These are phyloP conservation scores for Heritiera fomes DNA, from an alignment of 345 rosid genomes.

Conservation along the genomic window DNA sequence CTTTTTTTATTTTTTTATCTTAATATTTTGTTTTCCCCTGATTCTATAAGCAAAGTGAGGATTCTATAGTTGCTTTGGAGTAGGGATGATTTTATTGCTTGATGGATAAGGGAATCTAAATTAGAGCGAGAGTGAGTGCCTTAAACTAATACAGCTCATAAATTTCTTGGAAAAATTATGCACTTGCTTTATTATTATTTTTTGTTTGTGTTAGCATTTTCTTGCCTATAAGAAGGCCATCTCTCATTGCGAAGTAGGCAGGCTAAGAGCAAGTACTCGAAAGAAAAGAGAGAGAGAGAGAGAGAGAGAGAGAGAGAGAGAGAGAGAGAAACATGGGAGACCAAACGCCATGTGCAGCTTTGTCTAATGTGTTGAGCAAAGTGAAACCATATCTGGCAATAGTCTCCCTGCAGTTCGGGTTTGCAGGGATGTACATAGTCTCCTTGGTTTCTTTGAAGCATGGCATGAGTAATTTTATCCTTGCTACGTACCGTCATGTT, in stretches of 20 bases:
- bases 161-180: slow-evolving; percentile 23
- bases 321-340: slow-evolving; percentile 25
- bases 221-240: slow-evolving; percentile 42
- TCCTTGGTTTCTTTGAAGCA: slow-evolving; percentile 63
- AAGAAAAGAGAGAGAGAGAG: neutral
- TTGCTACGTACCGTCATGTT: slow-evolving; percentile 76
- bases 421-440: slow-evolving; percentile 82
- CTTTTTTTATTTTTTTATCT: neutral
- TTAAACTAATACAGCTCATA: neutral
- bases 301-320: slow-evolving; percentile 21
- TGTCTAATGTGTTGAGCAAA: slow-evolving; percentile 31
- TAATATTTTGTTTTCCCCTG: neutral
- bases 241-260: slow-evolving; percentile 4
- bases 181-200: slow-evolving; percentile 14
- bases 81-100: neutral
- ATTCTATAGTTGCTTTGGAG: slow-evolving; percentile 26
- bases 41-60: slow-evolving; percentile 18
- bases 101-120: slow-evolving; percentile 37
- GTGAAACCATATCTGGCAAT: slow-evolving; percentile 75
- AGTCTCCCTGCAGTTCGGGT: slow-evolving; percentile 84
- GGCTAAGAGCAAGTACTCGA: neutral
- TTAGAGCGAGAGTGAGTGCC: neutral
- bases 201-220: neutral
- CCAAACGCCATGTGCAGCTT: slow-evolving; percentile 9
- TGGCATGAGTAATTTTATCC: slow-evolving; percentile 80